Evolutionary conservation across 805 yeast genomes (phyloP).

Genomic region (Candida caryicola): DNA sequence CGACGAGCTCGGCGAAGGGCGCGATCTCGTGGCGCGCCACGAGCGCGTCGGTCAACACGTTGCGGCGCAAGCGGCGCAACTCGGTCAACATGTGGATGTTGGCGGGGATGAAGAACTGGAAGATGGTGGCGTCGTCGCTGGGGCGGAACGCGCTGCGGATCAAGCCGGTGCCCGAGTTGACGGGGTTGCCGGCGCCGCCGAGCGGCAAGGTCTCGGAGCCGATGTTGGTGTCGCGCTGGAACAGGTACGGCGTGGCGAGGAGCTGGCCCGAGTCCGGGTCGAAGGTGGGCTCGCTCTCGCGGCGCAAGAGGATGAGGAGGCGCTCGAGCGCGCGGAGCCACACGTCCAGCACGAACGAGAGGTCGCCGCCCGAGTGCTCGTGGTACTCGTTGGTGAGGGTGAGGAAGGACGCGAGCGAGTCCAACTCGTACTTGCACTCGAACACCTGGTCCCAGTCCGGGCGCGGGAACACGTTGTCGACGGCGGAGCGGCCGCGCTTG

Average conservation of each 20-base stretch:
- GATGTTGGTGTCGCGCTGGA: conserved; percentile 67
- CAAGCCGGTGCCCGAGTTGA: conserved; percentile 63
- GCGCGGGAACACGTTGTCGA: conserved; percentile 64
- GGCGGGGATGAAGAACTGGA: conserved; percentile 80
- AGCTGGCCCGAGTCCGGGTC: conserved; percentile 48
- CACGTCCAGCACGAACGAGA: conserved; percentile 40
- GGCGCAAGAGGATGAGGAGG: conserved; percentile 49
- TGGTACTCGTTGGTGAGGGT: conserved; percentile 72
- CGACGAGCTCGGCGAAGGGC: conserved; percentile 22
- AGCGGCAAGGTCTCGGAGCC: conserved; percentile 82
- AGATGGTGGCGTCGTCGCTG: conserved; percentile 81
- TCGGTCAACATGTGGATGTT: conserved; percentile 75
- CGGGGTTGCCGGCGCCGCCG: conserved; percentile 83
- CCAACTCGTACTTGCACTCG: conserved; percentile 89
- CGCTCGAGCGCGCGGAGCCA: conserved; percentile 63
- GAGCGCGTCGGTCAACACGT: conserved; percentile 16
- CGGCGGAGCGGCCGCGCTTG: conserved; percentile 47
- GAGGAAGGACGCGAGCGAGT: conserved; percentile 78
- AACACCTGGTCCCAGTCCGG: conserved; percentile 73
- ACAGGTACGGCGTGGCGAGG: conserved; percentile 53
- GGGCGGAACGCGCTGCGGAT: conserved; percentile 85
- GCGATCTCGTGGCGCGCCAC: conserved; percentile 9
- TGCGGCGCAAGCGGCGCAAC: conserved; percentile 35
- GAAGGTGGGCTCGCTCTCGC: conserved; percentile 64
- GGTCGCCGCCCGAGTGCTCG: conserved; percentile 48